Base-by-base conservation (phyloP, 768 basidiomycete genomes). In the Rhodosporidiobolus odoratus region DNA sequence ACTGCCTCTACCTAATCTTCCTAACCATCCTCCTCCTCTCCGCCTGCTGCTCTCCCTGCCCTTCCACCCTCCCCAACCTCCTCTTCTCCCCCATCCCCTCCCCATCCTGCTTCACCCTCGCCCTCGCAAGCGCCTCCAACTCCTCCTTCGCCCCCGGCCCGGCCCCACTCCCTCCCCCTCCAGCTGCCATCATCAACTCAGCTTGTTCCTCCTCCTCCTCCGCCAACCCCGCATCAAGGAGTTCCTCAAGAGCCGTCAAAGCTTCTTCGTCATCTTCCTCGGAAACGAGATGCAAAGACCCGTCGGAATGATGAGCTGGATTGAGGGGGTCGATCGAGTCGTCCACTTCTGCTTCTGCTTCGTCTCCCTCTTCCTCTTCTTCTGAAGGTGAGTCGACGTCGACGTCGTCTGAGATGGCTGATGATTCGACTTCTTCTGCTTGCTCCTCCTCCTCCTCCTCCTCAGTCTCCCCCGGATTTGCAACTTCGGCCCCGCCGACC, bases 361-460 rank as follows among this genome's bases (percentile, higher is more conserved):
- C 66, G 2, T 65, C 62, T 32, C 35, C 58, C 13, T 47, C 62
- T n/a, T 69, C 62, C 10, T 52, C 50, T n/a, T n/a, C n/a, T n/a
- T n/a, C n/a, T n/a, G n/a, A n/a, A n/a, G n/a, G n/a, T n/a, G n/a
- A n/a, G n/a, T n/a, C n/a, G n/a, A n/a, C n/a, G n/a, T n/a, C n/a
- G 38, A 47, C 68, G 2, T 50, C 47, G 1, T 50, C 61, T 27
- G 6, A 8, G 15, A 50, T 13, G n/a, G n/a, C n/a, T n/a, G n/a
- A n/a, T n/a, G n/a, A n/a, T 30, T 27, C n/a, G 52, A 30, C 30
- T 12, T 53, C 52, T 13, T 15, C 21, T 30, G 17, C 52, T 30
- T 27, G 27, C 5, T 53, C 52, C 21, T 30, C 52, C 5, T 30
- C 52, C 52, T 53, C 52, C 16, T 68, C 66, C 45, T 30, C 59